Conservation (phyloP, 306 rosid genomes). For the Cicer cuneatum region DNA sequence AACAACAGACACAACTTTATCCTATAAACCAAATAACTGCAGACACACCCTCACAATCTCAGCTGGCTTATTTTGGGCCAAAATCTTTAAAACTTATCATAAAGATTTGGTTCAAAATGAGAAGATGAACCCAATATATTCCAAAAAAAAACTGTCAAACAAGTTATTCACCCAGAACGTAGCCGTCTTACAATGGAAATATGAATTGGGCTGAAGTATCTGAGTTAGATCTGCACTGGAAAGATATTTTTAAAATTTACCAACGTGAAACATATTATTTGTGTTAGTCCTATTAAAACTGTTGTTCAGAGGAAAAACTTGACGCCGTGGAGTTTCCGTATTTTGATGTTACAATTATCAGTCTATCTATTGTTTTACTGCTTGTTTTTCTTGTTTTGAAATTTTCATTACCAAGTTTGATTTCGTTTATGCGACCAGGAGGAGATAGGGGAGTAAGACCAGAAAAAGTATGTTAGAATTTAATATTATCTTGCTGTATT, state of each 20-base stretch:
- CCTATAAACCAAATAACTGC: not conserved
- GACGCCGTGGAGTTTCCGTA: not conserved
- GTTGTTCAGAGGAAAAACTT: not conserved
- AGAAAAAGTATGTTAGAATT: not conserved
- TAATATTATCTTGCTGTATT: conserved; percentile 13
- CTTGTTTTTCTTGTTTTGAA: conserved; percentile 4
- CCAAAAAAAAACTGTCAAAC: not conserved
- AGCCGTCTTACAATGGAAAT: not conserved
- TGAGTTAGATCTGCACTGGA: not conserved
- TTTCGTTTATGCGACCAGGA: conserved; percentile 11
- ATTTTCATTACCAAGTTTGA: conserved; percentile 24
- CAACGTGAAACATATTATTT: too few species aligned
- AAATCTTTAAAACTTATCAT: not conserved
- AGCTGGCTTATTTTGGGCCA: not conserved
- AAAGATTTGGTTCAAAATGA: too few species aligned
- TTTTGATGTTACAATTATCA: not conserved
- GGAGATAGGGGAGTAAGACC: not conserved
- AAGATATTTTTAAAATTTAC: not conserved
- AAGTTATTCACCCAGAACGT: not conserved
- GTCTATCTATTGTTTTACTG: conserved; percentile 16
- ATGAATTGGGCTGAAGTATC: not conserved
- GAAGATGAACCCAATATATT: not conserved
- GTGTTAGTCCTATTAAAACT: not conserved
- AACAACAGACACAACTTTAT: not conserved
- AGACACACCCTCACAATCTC: not conserved